These are phyloP conservation scores for Leccinum colubrinum DNA, from an alignment of 1,284 basidiomycete species.

Conservation along the genomic window DNA sequence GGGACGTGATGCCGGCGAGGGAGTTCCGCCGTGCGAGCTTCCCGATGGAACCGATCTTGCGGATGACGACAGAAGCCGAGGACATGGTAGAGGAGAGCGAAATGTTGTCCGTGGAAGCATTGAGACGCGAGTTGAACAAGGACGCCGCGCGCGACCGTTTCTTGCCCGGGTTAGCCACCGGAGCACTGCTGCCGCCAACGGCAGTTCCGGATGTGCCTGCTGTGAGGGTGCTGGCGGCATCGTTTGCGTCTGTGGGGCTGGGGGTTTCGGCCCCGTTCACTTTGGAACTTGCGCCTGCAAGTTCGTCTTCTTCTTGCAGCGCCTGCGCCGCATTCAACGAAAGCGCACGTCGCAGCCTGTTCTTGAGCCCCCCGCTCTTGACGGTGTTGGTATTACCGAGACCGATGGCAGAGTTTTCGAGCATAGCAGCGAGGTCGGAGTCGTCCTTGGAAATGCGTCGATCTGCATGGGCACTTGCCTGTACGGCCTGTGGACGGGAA, in stretches of 20 bases:
- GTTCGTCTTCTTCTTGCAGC: conserved; percentile 58
- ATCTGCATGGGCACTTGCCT: conserved; percentile 39
- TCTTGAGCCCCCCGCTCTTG: conserved; percentile 69
- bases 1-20: conserved; percentile 88
- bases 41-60: conserved; percentile 93
- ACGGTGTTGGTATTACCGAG: conserved; percentile 36
- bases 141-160: conserved; percentile 68
- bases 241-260: conserved; percentile 26
- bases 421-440: conserved; percentile 61
- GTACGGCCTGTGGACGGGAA: conserved; percentile 15
- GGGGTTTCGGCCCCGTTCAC: conserved; percentile 18
- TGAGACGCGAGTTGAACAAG: conserved; percentile 89
- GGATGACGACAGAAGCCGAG: conserved; percentile 95
- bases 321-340: conserved; percentile 61
- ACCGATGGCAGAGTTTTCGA: conserved; percentile 47
- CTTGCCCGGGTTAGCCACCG: conserved; percentile 45
- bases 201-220: conserved; percentile 11
- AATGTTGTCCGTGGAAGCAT: conserved; percentile 96
- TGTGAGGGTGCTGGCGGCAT: conserved; percentile 29
- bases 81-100: conserved; percentile 96
- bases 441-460: conserved; percentile 79
- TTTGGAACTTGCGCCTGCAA: conserved; percentile 28
- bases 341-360: conserved; percentile 71
- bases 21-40: conserved; percentile 91
- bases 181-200: conserved; percentile 23